Evolutionary conservation across 108 stramenopile genomes (phyloP), one percentile per base, ranked within the genome.

Genomic region (Cyclotella cryptica): DNA sequence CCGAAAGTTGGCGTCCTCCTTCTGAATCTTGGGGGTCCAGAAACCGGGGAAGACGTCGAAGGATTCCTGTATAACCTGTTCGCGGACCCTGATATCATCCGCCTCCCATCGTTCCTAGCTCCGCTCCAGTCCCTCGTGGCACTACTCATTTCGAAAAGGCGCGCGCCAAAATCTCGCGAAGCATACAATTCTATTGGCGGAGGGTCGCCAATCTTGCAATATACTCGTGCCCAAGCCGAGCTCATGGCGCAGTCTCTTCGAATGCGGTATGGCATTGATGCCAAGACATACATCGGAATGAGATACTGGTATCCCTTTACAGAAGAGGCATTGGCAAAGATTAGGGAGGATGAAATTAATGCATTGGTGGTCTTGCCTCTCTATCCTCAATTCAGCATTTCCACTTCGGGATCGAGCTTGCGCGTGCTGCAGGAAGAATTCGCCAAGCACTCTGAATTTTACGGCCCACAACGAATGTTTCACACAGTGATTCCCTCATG

Each of bases 271-370:
- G 85, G 71, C n/a, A 43, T 93, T 24, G 74, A 85, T 5, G 93
- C 92, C 40, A 94, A 94, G 74, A 91, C 95, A 45, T 99, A 98
- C 85, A 91, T 99, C 44, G 98, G 97, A 26, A 99, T 99, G 98
- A 89, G 98, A 47, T 99, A 99, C 79, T 99, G 98, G 98, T 89
- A 98, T 66, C 98, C 98, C 6, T 98, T 93, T 78, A 98, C 98
- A 30, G 97, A 98, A 77, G 90, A 93, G 63, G 98, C 98, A 0
- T 66, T 99, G 74, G 87, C 92, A 18, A 69, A 90, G 69, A 95
- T 98, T 77, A 75, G 79, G 27, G 70, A 80, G 14, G 98, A 98
- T 74, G 86, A 78, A 3, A 86, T 98, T 30, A 89, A 97, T 57
- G 88, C 96, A 1, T 74, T 97, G 71, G 94, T 99, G 42, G 87